Conservation (phyloP, 805 yeast species). For the Saturnispora kantuleensis region DNA sequence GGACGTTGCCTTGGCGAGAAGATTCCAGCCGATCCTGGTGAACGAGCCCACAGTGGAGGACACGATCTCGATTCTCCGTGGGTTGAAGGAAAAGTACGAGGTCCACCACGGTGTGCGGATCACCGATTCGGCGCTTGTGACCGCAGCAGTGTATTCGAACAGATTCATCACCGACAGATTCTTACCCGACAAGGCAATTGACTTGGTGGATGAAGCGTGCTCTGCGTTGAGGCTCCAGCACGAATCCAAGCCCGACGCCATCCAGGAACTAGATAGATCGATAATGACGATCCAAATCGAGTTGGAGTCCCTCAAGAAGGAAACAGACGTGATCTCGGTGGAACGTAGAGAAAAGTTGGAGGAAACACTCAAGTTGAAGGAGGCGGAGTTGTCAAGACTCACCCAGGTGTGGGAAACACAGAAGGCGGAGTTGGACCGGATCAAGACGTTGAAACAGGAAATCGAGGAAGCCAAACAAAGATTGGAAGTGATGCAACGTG, state of each 20-base stretch:
- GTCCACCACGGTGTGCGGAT: conserved; percentile 97
- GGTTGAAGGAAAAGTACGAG: conserved; percentile 87
- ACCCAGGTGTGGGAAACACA: conserved; percentile 85
- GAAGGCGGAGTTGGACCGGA: conserved; percentile 59
- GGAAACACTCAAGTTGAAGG: conserved; percentile 51
- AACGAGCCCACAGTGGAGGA: conserved; percentile 87
- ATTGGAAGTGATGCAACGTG: conserved; percentile 72
- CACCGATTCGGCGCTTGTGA: conserved; percentile 83
- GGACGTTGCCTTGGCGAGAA: conserved; percentile 90
- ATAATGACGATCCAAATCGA: conserved; percentile 94
- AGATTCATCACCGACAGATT: conserved; percentile 87
- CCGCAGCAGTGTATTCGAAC: conserved; percentile 84
- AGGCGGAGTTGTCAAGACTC: conserved; percentile 56
- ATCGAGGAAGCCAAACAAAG: conserved; percentile 79
- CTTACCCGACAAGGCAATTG: conserved; percentile 94
- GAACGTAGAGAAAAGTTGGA: conserved; percentile 74
- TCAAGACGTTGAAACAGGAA: conserved; percentile 71
- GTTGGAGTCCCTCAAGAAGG: conserved; percentile 86
- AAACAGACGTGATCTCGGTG: conserved; percentile 72
- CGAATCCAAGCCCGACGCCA: conserved; percentile 93
- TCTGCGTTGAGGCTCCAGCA: conserved; percentile 90
- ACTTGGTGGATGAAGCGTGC: conserved; percentile 94
- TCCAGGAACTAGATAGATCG: conserved; percentile 77
- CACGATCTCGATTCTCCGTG: conserved; percentile 84
- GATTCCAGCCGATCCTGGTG: conserved; percentile 82